Percentiles rank a stretch among this genome's conserved stretches.
phyloP scores from a whole-genome alignment of 2,329 filamentous ascomycete species.

The Myriosclerotinia curreyana region DNA sequence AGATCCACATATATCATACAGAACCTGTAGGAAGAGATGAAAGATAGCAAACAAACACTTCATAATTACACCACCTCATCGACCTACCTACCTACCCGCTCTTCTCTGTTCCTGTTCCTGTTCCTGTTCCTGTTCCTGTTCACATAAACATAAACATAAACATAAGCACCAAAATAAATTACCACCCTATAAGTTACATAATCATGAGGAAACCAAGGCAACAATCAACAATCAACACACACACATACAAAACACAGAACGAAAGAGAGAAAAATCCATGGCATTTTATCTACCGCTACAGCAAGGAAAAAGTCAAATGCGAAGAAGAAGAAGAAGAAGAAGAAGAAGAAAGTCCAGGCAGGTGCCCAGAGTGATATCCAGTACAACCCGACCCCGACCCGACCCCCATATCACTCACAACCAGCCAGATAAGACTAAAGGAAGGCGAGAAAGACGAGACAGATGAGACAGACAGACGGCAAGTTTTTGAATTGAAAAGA shows the following conservation, averaged over 20 bases:
- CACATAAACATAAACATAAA: no score
- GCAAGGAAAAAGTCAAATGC: slow-evolving; percentile 25
- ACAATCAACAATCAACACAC: neutral
- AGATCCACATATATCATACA: no score
- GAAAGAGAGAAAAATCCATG: neutral
- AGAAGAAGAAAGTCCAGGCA: slow-evolving; percentile 3
- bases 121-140: no score
- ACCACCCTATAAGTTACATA: no score
- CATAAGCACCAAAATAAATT: no score
- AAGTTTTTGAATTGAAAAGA: neutral
- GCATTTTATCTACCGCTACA: slow-evolving; percentile 30
- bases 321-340: no score
- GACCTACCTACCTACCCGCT: no score
- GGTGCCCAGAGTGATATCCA: slow-evolving; percentile 1
- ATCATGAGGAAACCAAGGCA: no score
- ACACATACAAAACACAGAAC: neutral
- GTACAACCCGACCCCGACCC: slow-evolving; percentile 14
- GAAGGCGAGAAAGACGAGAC: neutral
- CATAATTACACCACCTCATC: no score
- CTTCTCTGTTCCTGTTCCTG: no score
- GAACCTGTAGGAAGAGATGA: no score
- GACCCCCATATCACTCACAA: slow-evolving; percentile 4
- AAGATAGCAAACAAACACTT: no score
- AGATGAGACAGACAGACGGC: neutral
- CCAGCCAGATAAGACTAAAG: slow-evolving; percentile 9